These are phyloP conservation scores for Aspergillus fijiensis DNA, from an alignment of 2,329 filamentous ascomycete genomes.

Conservation along the genomic window DNA sequence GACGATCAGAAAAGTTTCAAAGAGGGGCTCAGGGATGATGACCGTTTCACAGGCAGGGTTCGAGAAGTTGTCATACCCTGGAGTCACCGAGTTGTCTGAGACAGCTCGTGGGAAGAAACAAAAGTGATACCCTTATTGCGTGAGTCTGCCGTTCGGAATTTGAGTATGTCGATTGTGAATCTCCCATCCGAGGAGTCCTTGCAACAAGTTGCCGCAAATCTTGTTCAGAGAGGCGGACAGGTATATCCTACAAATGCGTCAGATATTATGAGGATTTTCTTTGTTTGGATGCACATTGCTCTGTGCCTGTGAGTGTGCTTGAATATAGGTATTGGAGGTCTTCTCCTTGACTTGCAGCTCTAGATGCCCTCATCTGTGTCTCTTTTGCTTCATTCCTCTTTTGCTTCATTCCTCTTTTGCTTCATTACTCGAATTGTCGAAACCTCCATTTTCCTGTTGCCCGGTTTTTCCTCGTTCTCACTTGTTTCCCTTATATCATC, in stretches of 20 bases:
- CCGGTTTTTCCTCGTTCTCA: not conserved
- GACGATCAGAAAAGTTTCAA: constrained; percentile 28
- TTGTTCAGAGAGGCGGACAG: constrained; percentile 22
- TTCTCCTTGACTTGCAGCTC: constrained; percentile 33
- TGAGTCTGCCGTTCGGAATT: constrained; percentile 40
- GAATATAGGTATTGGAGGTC: constrained; percentile 30
- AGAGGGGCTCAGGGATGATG: constrained; percentile 27
- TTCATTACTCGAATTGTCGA: not conserved
- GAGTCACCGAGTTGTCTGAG: constrained; percentile 42
- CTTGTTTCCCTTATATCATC: not conserved
- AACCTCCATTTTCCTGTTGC: not conserved
- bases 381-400: constrained; percentile 13
- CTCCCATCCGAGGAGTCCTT: constrained; percentile 32
- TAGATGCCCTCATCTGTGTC: constrained; percentile 32
- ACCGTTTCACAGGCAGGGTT: constrained; percentile 29
- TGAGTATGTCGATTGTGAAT: constrained; percentile 40
- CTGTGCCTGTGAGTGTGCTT: constrained; percentile 24
- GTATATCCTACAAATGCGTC: constrained; percentile 30
- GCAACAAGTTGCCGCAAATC: constrained; percentile 29
- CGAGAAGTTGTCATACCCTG: constrained; percentile 35
- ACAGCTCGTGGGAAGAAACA: constrained; percentile 36
- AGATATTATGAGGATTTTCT: constrained; percentile 32
- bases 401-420: constrained; percentile 1
- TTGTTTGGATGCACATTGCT: constrained; percentile 22
- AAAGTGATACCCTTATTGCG: constrained; percentile 47